Base-by-base conservation (phyloP, 2,329 filamentous ascomycete genomes). In the Penicillium frequentans region DNA sequence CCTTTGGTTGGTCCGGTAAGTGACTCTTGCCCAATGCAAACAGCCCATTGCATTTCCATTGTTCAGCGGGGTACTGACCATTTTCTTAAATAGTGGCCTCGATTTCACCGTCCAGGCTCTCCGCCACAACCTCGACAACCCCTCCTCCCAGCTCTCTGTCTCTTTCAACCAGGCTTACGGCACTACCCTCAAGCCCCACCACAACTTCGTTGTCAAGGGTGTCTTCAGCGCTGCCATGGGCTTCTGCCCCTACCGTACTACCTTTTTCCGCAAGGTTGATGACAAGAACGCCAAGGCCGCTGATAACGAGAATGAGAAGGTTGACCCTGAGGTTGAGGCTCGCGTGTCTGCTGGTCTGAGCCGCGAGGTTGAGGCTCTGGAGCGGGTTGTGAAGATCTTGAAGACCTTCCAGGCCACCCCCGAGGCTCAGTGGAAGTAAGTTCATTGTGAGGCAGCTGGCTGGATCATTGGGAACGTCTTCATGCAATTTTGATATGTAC, bases 141-240 rank as follows among this genome's bases (percentile, higher is more conserved):
- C 84, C 53, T 66, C 74, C 64, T 85, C 91, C 72, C 92, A 97
- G 78, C 89, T 99, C 61, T 83, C 90, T 59, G 83, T 85, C 65
- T 96, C 92, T 48, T 99, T 99, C 88, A 88, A 90, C 69, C 79
- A 81, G 55, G 90, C 93, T 66, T 99, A 99, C 79, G 85, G 84
- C 73, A 82, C 81, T 68, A 97, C 93, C 49, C 89, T 99, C 69
- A 96, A 96, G 81, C 90, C 90, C 26, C 87, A 96, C 81, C 95
- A 99, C 82, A 86, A 83, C 72, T 92, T 96, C 77, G 68, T 97
- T 61, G 81, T 97, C 69, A 96, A 96, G 84, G 91, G 91, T 59
- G 83, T 97, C 72, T 98, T 98, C 84, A 90, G 84, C 68, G 89
- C 92, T 60, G 93, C 93, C 74, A 96, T 99, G 92, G 85, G 86